A percentile compares a stretch with the other conserved stretches of the same genome.
Conservation (phyloP, 148 eudicot genomes). For the Silene latifolia region DNA sequence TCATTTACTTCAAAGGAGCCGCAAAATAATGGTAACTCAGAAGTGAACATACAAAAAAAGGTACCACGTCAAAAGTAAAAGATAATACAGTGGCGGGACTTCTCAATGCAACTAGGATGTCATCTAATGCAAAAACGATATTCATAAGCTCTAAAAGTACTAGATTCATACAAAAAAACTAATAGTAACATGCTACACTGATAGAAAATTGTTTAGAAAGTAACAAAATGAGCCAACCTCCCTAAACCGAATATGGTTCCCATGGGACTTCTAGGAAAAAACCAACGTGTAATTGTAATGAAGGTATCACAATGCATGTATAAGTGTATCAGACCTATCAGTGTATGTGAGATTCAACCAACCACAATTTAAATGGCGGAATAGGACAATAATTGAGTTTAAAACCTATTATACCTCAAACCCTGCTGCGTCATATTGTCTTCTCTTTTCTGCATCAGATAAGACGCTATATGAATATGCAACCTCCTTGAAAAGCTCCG, state of each 20-base stretch:
- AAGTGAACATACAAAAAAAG: too few relatives aligned
- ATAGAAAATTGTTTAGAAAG: too few relatives aligned
- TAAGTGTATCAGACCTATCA: neutral
- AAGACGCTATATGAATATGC: constrained; percentile 86
- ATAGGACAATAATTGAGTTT: neutral
- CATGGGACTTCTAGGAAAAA: too few relatives aligned
- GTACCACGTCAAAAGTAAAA: too few relatives aligned
- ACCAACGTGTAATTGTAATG: neutral
- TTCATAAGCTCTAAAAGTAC: too few relatives aligned
- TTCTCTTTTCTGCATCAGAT: constrained; percentile 95
- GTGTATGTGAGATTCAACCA: neutral
- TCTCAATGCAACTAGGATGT: too few relatives aligned
- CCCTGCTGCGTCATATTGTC: constrained; percentile 88
- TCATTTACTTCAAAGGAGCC: too few relatives aligned
- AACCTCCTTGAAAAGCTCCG: constrained; percentile 94
- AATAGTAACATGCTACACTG: too few relatives aligned
- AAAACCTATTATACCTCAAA: constrained; percentile 64
- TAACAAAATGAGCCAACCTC: neutral
- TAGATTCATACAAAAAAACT: too few relatives aligned
- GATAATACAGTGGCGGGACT: too few relatives aligned
- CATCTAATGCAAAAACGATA: too few relatives aligned
- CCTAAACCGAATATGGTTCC: neutral
- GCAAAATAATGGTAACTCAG: too few relatives aligned
- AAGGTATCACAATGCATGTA: constrained; percentile 9
- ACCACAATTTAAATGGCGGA: neutral